Conservation (phyloP, 768 basidiomycete species). For the Macrolepiota fuliginosa region DNA sequence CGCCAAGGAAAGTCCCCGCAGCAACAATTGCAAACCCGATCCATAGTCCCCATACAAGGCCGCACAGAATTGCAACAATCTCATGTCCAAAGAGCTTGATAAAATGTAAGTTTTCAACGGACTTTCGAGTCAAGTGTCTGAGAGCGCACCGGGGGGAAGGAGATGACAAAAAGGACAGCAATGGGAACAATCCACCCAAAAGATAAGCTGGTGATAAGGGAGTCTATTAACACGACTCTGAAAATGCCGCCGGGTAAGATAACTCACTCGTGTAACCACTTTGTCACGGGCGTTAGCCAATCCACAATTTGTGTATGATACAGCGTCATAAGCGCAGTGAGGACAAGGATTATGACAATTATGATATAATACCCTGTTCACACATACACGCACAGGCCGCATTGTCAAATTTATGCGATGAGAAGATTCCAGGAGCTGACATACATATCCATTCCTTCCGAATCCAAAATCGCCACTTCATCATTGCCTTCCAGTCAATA, state of each 20-base stretch:
- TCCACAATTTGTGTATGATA: constrained; percentile 73
- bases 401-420: neutral
- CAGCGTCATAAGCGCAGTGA: constrained; percentile 53
- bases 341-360: constrained; percentile 41
- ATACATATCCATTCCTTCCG: constrained; percentile 56
- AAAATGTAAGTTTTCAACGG: neutral
- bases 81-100: constrained; percentile 85
- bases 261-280: constrained; percentile 61
- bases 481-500: constrained; percentile 43
- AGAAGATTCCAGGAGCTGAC: constrained; percentile 21
- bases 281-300: constrained; percentile 64
- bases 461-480: constrained; percentile 49
- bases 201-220: constrained; percentile 33
- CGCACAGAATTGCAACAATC: constrained; percentile 85
- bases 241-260: constrained; percentile 3
- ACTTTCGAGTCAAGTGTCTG: neutral
- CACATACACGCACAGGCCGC: neutral
- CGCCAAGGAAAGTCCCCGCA: constrained; percentile 81
- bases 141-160: constrained; percentile 72
- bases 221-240: constrained; percentile 1
- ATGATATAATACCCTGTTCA: constrained; percentile 49
- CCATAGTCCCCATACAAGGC: constrained; percentile 89
- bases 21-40: constrained; percentile 83
- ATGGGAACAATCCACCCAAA: constrained; percentile 80
- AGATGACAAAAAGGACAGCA: constrained; percentile 76